Evolutionary conservation across 306 rosid genomes (phyloP).

Genomic region (Lotus japonicus): DNA sequence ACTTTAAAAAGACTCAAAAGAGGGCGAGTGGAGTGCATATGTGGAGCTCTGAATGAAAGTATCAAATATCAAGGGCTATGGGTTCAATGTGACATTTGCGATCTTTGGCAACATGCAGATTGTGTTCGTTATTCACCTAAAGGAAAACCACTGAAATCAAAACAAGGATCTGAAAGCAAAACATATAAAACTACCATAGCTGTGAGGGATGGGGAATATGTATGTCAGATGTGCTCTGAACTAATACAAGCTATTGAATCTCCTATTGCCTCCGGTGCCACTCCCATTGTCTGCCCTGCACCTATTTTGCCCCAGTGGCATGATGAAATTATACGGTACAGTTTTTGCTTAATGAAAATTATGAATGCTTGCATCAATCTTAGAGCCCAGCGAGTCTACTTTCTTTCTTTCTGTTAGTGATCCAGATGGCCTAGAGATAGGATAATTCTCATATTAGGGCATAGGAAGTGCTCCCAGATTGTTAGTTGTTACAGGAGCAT

Average conservation of each 20-base stretch:
- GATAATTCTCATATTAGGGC: neutral
- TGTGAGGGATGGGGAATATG: slow-evolving; percentile 65
- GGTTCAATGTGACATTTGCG: slow-evolving; percentile 96
- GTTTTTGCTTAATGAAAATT: no score
- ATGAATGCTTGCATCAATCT: neutral
- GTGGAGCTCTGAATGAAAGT: slow-evolving; percentile 88
- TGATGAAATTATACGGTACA: slow-evolving; percentile 76
- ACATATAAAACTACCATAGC: slow-evolving; percentile 40
- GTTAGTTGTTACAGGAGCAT: neutral
- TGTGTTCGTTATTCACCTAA: slow-evolving; percentile 85
- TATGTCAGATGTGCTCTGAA: slow-evolving; percentile 78
- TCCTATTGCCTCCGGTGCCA: slow-evolving; percentile 86
- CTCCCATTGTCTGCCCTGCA: slow-evolving; percentile 93
- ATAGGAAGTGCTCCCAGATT: neutral
- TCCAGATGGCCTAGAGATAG: neutral
- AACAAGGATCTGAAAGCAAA: slow-evolving; percentile 43
- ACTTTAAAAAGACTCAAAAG: slow-evolving; percentile 61
- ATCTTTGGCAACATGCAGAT: slow-evolving; percentile 97
- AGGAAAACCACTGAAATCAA: slow-evolving; percentile 51
- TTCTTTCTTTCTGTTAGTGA: neutral
- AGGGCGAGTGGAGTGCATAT: slow-evolving; percentile 84
- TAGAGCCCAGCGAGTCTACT: neutral
- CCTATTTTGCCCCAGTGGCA: slow-evolving; percentile 92
- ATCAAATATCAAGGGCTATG: slow-evolving; percentile 70
- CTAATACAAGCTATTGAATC: slow-evolving; percentile 68